A percentile compares a stretch with the other conserved stretches of the same genome.
Conservation (phyloP, 176 grass and related monocot species). For the Bromus sterilis region DNA sequence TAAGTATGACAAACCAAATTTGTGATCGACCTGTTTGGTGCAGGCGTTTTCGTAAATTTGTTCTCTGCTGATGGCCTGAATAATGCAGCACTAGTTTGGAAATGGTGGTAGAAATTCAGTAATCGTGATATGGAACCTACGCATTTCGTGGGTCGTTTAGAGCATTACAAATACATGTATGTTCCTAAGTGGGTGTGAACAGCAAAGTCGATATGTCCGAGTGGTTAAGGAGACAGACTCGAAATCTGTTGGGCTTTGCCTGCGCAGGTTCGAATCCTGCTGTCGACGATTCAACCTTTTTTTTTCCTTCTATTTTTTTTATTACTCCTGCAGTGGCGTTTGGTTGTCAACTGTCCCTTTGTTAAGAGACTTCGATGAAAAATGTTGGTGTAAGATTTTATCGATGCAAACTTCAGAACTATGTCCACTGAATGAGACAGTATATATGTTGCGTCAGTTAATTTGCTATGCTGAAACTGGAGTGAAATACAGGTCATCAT, state of each 20-base stretch:
- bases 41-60: not conserved
- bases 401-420: not conserved
- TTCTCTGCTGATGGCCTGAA: not conserved
- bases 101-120: not conserved
- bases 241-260: constrained; percentile 56
- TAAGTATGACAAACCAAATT: too few relatives aligned
- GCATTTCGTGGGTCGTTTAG: not conserved
- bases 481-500: not conserved
- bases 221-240: constrained; percentile 97
- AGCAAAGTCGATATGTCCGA: constrained; percentile 59
- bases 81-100: not conserved
- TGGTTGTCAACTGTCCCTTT: too few relatives aligned
- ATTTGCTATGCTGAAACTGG: too few relatives aligned
- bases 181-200: rapidly evolving
- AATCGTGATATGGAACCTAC: not conserved
- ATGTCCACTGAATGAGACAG: too few relatives aligned
- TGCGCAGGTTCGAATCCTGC: constrained; percentile 35
- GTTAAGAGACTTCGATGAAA: too few relatives aligned
- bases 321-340: too few relatives aligned
- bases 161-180: rapidly evolving
- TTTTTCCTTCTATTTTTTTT: too few relatives aligned
- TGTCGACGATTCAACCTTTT: too few relatives aligned
- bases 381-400: not conserved
- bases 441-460: too few relatives aligned
- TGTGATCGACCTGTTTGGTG: not conserved